phyloP scores from a whole-genome alignment of 306 rosid genomes.

The Pyrus betulifolia region DNA sequence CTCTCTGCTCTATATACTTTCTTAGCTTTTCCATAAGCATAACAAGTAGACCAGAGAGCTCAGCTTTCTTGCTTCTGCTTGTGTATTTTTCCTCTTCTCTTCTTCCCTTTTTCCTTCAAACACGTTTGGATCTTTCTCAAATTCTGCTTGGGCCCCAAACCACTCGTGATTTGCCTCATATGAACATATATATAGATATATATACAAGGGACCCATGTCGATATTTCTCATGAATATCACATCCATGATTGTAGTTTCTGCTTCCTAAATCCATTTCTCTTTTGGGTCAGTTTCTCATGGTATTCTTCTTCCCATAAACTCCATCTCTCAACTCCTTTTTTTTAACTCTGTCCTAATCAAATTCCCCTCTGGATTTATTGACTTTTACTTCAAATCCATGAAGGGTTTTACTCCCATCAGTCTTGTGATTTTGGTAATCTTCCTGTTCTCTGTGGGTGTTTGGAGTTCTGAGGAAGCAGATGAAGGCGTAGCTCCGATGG shows the following conservation, averaged over 20 bases:
- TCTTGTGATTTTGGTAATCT: constrained; percentile 18
- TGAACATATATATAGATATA: too few relatives aligned
- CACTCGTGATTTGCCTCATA: neutral
- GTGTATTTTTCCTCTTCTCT: neutral
- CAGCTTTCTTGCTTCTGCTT: constrained; percentile 28
- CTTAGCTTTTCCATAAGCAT: constrained; percentile 54
- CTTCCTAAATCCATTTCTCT: constrained; percentile 9
- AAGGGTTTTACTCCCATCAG: constrained; percentile 8
- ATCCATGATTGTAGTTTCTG: constrained; percentile 8
- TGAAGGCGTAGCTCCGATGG: constrained; percentile 63
- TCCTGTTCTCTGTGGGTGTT: constrained; percentile 28
- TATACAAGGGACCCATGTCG: constrained; percentile 16
- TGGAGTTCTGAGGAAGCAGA: constrained; percentile 44
- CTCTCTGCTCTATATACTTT: constrained; percentile 24
- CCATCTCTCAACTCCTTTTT: too few relatives aligned
- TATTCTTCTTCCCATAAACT: neutral
- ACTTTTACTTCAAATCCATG: constrained; percentile 23
- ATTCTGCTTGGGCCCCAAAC: constrained; percentile 24
- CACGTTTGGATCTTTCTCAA: constrained; percentile 30
- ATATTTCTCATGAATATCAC: constrained; percentile 13
- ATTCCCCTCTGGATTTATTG: neutral
- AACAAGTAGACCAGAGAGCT: constrained; percentile 3
- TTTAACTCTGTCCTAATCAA: neutral
- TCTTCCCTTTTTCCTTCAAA: constrained; percentile 7
- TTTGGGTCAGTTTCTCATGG: constrained; percentile 2